Base-by-base conservation (phyloP, 208 protist genomes). In the Leishmania gerbilli region DNA sequence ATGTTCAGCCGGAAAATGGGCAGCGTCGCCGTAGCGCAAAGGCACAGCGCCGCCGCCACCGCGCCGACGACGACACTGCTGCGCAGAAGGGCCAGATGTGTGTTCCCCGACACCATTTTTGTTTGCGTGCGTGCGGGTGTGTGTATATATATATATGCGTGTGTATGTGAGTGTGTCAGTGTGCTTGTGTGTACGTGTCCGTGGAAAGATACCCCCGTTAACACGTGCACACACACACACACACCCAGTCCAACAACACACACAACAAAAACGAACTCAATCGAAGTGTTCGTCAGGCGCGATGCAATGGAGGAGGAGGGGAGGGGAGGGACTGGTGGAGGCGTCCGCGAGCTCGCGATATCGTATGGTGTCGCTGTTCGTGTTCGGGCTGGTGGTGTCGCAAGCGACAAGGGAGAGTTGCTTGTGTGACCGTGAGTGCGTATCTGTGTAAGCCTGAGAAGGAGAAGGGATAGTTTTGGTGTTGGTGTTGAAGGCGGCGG, bases 1-100 rank as follows among this genome's bases (percentile, higher is more conserved):
- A 81, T 21, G 53, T 40, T 3, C n/a, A 88, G 71, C 3, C 19
- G 13, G 51, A 85, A 88, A 24, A 90, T 6, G 17, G 87, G 87
- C 7, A 80, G 40, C 31, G 53, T 42, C 27, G 53, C 47, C 34
- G 71, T 53, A 37, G 77, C 72, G 27, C 21, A 24, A 34, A 80
- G 17, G 62, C 75, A 79, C 42, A 74, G 15, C 37, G 67, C 68
- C 6, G 81, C 83, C 19, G 71, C 68, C 15, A 51, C 76, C 1
- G 77, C 72, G 40, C 42, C 17, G 2, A 88, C 21, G 2, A 82
- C 80, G 8, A 90, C 80, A 13, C 42, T 21, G 47, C 60, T 51
- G n/a, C 81, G 85, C 74, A 72, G 60, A 2, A 68, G 0, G 56
- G 76, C 76, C 69, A 86, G 56, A 31, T 79, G 81, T 27, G 71